A percentile compares a stretch with the other conserved stretches of the same genome.
Conservation (phyloP, 2,329 filamentous ascomycete genomes). For the Rugonectria rugulosa region DNA sequence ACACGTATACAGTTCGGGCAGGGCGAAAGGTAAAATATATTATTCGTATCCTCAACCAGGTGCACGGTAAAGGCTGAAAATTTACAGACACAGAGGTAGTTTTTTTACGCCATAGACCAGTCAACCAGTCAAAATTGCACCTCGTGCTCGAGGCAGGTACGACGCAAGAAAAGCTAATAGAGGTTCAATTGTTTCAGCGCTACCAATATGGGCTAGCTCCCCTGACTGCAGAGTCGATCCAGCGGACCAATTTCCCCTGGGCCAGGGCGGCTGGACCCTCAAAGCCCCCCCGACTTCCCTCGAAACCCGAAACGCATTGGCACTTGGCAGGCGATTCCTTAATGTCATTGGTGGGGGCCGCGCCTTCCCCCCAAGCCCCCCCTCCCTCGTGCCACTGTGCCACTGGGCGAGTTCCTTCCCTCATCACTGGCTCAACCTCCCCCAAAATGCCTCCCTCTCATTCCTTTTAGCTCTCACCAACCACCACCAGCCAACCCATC, state of each 20-base stretch:
- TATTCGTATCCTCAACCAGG: too few species aligned
- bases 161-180: too few species aligned
- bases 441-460: too few species aligned
- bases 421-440: conserved; percentile 12
- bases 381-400: too few species aligned
- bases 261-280: background rate
- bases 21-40: too few species aligned
- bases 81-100: too few species aligned
- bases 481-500: conserved; percentile 6
- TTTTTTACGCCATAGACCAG: too few species aligned
- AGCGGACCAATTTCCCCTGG: conserved; percentile 24
- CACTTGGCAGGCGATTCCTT: background rate
- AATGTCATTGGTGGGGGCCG: conserved; percentile 16
- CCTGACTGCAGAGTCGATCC: conserved; percentile 24
- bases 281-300: background rate
- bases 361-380: background rate
- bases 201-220: conserved; percentile 11
- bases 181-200: conserved; percentile 35
- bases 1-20: too few species aligned
- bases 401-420: conserved; percentile 1
- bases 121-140: too few species aligned
- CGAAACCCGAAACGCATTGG: too few species aligned
- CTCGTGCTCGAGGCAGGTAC: too few species aligned
- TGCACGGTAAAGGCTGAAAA: too few species aligned
- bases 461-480: conserved; percentile 6